Percentiles rank a stretch among this genome's conserved stretches.
Conservation (phyloP, 768 basidiomycete species). For the Kwoniella sp. region DNA sequence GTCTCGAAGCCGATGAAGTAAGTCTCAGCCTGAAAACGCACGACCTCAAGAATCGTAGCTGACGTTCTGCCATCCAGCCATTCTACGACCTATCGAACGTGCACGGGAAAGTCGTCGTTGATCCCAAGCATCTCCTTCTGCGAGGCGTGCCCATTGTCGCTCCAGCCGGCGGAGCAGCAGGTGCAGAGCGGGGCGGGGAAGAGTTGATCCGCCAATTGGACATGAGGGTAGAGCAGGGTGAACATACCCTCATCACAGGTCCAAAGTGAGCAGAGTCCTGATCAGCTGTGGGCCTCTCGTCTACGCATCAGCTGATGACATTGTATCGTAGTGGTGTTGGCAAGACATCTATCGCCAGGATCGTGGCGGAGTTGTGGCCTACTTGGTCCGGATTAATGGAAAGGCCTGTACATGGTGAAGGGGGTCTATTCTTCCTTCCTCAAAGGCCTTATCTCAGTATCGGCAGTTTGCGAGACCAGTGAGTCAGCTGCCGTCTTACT, state of each 20-base stretch:
- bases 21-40: not conserved
- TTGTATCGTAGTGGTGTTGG: constrained; percentile 71
- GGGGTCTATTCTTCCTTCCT: constrained; percentile 67
- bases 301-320: not conserved
- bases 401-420: constrained; percentile 67
- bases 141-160: constrained; percentile 58
- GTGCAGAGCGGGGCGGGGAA: constrained; percentile 55
- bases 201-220: constrained; percentile 73
- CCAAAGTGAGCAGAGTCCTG: constrained; percentile 62
- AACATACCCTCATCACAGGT: constrained; percentile 92
- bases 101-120: constrained; percentile 62
- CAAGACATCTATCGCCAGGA: constrained; percentile 83
- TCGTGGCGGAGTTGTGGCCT: constrained; percentile 87
- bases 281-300: too few relatives aligned
- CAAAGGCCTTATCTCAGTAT: constrained; percentile 90
- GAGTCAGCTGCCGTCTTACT: constrained; percentile 36
- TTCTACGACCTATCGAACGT: constrained; percentile 69
- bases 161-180: constrained; percentile 56
- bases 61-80: constrained; percentile 45
- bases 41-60: not conserved
- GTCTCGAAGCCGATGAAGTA: constrained; percentile 54
- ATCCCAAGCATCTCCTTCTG: constrained; percentile 60
- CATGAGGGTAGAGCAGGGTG: constrained; percentile 66
- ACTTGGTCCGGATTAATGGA: constrained; percentile 57
- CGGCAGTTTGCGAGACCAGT: constrained; percentile 85